Conservation (phyloP, 2,329 filamentous ascomycete species). For the Arthrobotrys sphaeroides region DNA sequence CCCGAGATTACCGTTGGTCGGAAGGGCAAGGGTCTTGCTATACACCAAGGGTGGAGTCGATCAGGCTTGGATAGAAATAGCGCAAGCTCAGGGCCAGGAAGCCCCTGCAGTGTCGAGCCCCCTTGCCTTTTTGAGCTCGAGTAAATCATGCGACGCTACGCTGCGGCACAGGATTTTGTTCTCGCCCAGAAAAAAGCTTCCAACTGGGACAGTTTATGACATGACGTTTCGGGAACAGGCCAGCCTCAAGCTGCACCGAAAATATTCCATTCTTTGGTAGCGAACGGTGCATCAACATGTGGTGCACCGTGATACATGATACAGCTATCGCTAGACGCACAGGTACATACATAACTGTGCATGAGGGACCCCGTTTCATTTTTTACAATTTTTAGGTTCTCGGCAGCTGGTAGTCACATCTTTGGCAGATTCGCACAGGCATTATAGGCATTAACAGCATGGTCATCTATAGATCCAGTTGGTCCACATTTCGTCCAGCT, state of each 20-base stretch:
- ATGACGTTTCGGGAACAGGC: constrained; percentile 4
- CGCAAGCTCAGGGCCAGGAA: constrained; percentile 18
- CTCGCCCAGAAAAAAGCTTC: constrained; percentile 21
- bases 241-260: constrained; percentile 27
- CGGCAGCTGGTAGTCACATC: background rate
- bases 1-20: background rate
- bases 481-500: background rate
- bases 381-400: background rate
- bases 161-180: constrained; percentile 30
- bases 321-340: constrained; percentile 18
- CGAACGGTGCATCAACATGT: constrained; percentile 37
- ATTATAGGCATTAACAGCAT: background rate
- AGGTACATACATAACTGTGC: constrained; percentile 1
- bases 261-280: constrained; percentile 41
- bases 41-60: constrained; percentile 5
- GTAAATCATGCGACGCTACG: constrained; percentile 26
- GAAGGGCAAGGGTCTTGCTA: background rate
- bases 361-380: constrained; percentile 3
- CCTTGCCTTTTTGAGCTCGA: constrained; percentile 2
- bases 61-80: constrained; percentile 22
- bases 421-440: background rate
- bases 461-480: background rate
- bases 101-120: constrained; percentile 9
- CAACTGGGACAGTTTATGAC: constrained; percentile 23
- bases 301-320: constrained; percentile 14